phyloP scores from a whole-genome alignment of 2,329 filamentous ascomycete genomes.

The Scleromitrula shiraiana region DNA sequence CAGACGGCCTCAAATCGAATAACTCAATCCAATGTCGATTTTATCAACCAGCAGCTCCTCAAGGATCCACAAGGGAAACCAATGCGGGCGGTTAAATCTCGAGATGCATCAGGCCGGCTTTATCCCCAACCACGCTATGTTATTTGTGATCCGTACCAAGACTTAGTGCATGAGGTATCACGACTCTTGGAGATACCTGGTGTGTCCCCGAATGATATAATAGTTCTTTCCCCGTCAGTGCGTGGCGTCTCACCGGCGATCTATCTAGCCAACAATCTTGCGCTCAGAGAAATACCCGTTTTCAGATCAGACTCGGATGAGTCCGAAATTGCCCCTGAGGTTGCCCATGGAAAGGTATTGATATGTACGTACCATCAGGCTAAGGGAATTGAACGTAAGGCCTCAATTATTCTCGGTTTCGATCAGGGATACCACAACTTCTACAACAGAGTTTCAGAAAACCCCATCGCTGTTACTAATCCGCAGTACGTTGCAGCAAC shows the following conservation, averaged over 20 bases:
- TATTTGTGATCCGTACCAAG: neutral
- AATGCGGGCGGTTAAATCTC: slow-evolving; percentile 1
- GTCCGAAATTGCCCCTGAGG: slow-evolving; percentile 1
- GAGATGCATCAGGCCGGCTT: neutral
- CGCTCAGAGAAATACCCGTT: neutral
- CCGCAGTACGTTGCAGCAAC: slow-evolving; percentile 7
- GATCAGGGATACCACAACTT: neutral
- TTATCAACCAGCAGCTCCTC: slow-evolving; percentile 5
- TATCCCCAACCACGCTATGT: slow-evolving; percentile 4
- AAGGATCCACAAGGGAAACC: neutral
- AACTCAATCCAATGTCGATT: slow-evolving; percentile 4
- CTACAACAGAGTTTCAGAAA: neutral
- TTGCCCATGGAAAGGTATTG: slow-evolving; percentile 1
- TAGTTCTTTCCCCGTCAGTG: slow-evolving; percentile 3
- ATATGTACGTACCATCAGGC: slow-evolving; percentile 6
- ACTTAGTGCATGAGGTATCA: neutral
- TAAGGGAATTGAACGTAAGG: slow-evolving; percentile 4
- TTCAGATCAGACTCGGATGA: slow-evolving; percentile 7
- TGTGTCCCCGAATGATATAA: neutral
- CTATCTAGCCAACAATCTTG: slow-evolving; percentile 2
- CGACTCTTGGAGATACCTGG: neutral
- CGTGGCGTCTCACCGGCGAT: neutral
- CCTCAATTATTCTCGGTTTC: neutral
- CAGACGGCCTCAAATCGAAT: slow-evolving; percentile 6
- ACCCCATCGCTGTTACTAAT: slow-evolving; percentile 4